phyloP scores from a whole-genome alignment of 176 grass and related monocot genomes.

The Carex kokanica region DNA sequence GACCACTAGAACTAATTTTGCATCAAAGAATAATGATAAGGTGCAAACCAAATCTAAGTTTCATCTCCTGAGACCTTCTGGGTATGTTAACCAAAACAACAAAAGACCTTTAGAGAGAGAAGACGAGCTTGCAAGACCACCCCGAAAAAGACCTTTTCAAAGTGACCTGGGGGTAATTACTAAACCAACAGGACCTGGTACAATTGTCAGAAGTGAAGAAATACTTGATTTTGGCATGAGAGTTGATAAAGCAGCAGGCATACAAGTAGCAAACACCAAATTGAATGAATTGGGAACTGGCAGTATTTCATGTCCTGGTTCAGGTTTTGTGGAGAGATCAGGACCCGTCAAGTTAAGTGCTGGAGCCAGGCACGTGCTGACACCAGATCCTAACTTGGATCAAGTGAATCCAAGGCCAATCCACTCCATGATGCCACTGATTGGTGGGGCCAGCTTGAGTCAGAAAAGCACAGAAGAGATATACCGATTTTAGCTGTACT shows the following conservation, averaged over 20 bases:
- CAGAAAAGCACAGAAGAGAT: constrained; percentile 12
- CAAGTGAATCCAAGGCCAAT: constrained; percentile 6
- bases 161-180: neutral
- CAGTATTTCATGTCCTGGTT: neutral
- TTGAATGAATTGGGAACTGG: neutral
- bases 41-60: neutral
- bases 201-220: neutral
- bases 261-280: constrained; percentile 12
- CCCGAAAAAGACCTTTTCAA: neutral
- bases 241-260: neutral
- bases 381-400: constrained; percentile 18
- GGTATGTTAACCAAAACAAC: constrained; percentile 22
- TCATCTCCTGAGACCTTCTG: constrained; percentile 15
- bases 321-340: constrained; percentile 6
- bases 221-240: constrained; percentile 5
- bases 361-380: constrained; percentile 23
- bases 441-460: constrained; percentile 2
- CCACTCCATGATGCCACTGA: constrained; percentile 3
- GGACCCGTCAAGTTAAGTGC: constrained; percentile 27
- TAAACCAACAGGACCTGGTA: neutral
- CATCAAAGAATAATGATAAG: neutral
- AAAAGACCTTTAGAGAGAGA: constrained; percentile 28
- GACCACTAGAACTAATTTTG: neutral
- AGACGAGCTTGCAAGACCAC: neutral
- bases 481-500: constrained; percentile 16